phyloP scores from a whole-genome alignment of 2,329 filamentous ascomycete genomes.

The Colletotrichum cereale region DNA sequence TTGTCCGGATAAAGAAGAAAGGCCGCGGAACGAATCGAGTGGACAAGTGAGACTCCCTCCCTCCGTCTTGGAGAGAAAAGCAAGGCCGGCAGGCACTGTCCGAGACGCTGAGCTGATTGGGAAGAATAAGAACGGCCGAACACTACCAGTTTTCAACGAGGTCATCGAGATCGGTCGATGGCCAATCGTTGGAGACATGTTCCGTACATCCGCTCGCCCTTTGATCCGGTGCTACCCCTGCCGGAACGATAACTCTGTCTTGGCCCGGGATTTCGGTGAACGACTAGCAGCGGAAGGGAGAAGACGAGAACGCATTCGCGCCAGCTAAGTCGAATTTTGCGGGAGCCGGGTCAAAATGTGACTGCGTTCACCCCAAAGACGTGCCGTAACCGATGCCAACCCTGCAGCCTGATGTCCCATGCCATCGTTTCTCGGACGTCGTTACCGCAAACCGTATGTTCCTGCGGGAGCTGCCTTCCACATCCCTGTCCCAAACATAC shows the following conservation, averaged over 20 bases:
- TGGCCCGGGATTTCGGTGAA: conserved; percentile 29
- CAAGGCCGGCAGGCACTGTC: conserved; percentile 9
- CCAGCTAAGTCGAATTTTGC: conserved; percentile 14
- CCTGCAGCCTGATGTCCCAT: not conserved
- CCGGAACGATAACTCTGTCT: conserved; percentile 30
- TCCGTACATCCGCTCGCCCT: not conserved
- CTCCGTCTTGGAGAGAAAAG: not conserved
- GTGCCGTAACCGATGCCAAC: not conserved
- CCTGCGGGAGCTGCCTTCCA: not conserved
- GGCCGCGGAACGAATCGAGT: not conserved
- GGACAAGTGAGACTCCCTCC: not conserved
- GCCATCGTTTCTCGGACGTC: conserved; percentile 11
- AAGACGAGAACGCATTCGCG: conserved; percentile 27
- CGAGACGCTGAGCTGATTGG: conserved; percentile 1
- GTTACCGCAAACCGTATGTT: not conserved
- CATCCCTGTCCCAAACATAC: conserved; percentile 5
- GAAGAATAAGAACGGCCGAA: conserved; percentile 7
- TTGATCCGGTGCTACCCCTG: not conserved
- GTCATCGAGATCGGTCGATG: not conserved
- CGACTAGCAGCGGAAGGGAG: conserved; percentile 14
- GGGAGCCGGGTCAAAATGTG: conserved; percentile 12
- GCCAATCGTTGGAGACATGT: conserved; percentile 17
- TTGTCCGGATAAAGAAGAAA: conserved; percentile 1
- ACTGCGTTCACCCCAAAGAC: not conserved
- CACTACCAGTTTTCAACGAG: conserved; percentile 8